Evolutionary conservation across 2,329 filamentous ascomycete genomes (phyloP).

Genomic region (Talaromyces sp.): DNA sequence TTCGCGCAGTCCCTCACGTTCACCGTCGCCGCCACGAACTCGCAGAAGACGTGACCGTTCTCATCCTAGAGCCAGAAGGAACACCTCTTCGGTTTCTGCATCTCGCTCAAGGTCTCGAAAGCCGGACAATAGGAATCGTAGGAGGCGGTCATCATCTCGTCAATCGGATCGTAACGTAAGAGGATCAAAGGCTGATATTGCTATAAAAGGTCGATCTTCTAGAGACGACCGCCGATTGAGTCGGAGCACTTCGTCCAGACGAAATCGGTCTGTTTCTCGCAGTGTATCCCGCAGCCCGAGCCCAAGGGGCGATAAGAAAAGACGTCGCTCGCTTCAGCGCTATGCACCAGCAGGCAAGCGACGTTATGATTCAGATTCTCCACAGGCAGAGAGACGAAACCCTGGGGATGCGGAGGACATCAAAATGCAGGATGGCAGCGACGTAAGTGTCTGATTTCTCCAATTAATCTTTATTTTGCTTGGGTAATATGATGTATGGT

Average conservation of each 20-base stretch:
- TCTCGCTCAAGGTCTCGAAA: conserved; percentile 36
- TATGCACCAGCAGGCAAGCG: conserved; percentile 43
- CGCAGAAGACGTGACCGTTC: conserved; percentile 33
- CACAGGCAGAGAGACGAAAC: conserved; percentile 39
- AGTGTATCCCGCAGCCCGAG: conserved; percentile 39
- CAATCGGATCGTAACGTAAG: conserved; percentile 37
- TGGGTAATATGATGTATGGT: conserved; percentile 16
- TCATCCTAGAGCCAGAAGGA: conserved; percentile 24
- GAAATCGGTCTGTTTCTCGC: conserved; percentile 30
- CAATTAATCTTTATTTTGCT: conserved; percentile 3
- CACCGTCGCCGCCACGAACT: conserved; percentile 34
- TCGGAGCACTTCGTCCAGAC: conserved; percentile 27
- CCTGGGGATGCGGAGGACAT: conserved; percentile 37
- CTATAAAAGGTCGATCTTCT: conserved; percentile 41
- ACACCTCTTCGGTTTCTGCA: conserved; percentile 32
- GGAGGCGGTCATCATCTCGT: conserved; percentile 45
- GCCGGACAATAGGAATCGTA: conserved; percentile 28
- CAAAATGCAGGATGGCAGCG: conserved; percentile 19
- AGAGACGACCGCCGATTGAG: conserved; percentile 43
- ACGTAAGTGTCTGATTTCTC: conserved; percentile 12
- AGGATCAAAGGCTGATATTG: conserved; percentile 49
- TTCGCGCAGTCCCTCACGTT: conserved; percentile 36
- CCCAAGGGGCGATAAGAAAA: conserved; percentile 35
- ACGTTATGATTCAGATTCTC: conserved; percentile 42
- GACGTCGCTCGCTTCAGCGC: conserved; percentile 45